phyloP scores from a whole-genome alignment of 2,329 filamentous ascomycete genomes.

The Aureobasidium zeae region DNA sequence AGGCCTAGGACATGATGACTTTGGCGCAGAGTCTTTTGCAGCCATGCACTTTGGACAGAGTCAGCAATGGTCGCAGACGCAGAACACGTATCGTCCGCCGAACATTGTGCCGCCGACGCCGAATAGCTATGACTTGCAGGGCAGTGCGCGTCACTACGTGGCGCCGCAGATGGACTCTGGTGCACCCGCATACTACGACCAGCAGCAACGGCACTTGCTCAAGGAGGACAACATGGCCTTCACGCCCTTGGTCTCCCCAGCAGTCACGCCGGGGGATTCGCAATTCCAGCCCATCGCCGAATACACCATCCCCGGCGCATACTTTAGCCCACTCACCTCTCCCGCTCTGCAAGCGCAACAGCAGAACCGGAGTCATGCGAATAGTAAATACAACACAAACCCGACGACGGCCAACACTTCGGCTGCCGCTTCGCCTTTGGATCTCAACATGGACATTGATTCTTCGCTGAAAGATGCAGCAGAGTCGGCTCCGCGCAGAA shows the following conservation, averaged over 20 bases:
- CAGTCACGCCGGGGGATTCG: constrained; percentile 67
- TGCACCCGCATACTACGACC: constrained; percentile 56
- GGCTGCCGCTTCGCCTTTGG: constrained; percentile 41
- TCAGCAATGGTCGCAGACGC: constrained; percentile 25
- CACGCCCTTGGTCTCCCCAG: constrained; percentile 74
- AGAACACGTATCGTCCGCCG: constrained; percentile 29
- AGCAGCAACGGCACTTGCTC: constrained; percentile 40
- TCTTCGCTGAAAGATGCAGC: constrained; percentile 32
- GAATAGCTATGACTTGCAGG: constrained; percentile 67
- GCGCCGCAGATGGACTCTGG: constrained; percentile 42
- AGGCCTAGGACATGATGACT: constrained; percentile 21
- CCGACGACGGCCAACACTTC: constrained; percentile 46
- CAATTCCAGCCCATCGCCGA: constrained; percentile 49
- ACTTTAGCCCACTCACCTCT: constrained; percentile 76
- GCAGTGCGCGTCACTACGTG: constrained; percentile 48
- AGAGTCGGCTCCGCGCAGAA: constrained; percentile 21
- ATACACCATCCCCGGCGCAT: constrained; percentile 59
- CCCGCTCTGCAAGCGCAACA: constrained; percentile 68
- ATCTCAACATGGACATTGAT: constrained; percentile 35
- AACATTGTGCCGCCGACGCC: constrained; percentile 64
- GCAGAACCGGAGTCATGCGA: constrained; percentile 26
- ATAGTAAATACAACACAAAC: constrained; percentile 37
- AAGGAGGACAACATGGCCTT: constrained; percentile 69
- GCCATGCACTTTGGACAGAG: constrained; percentile 16
- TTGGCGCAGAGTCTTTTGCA: constrained; percentile 23